Base-by-base conservation (phyloP, 2,329 filamentous ascomycete genomes). In the Camptophora hylomeconis region DNA sequence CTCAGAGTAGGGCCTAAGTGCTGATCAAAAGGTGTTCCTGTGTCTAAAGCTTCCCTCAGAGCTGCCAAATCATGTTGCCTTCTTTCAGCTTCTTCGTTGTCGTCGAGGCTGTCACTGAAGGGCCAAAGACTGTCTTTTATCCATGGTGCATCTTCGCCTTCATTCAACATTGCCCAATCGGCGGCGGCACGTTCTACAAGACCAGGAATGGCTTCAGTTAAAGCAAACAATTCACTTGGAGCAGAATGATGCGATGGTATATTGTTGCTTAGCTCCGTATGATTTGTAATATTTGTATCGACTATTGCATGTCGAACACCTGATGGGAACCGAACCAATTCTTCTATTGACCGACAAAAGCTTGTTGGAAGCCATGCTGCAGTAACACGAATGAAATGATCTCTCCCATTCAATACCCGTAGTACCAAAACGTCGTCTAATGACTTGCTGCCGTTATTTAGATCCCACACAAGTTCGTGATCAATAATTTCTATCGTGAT, bases 361-460 rank as follows among this genome's bases (percentile, higher is more conserved):
- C 75, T 80, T 0, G 82, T 83, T 6, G 80, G 79, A 3, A 77
- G 60, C 87, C 89, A 98, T 1, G 57, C 61, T 0, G 71, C 89
- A 14, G 70, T 74, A 1, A 93, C 63, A 0, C 84, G 78, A 20
- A 98, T 72, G 49, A 98, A 98, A 48, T 95, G 80, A 45, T 98
- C 89, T 26, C 84, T 70, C 1, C 92, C 92, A 29, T 78, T 72
- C 7, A 73, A 67, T 4, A 98, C 80, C 1, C 84, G 75, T 6
- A 98, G 64, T 2, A 98, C 77, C 5, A 98, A 62, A 3, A 98
- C 75, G 40, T 95, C 84, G 38, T 95, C 87, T 0, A 98, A 59
- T 5, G 59, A 60, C 3, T 61, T 50, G 2, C 64, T 61, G 10
- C 70, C 72, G 30, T 77, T 65, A 41, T 95, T 95, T 20, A 98